These are phyloP conservation scores for Domatiomyces catenatus DNA, from an alignment of 2,329 filamentous ascomycete genomes.

Conservation along the genomic window DNA sequence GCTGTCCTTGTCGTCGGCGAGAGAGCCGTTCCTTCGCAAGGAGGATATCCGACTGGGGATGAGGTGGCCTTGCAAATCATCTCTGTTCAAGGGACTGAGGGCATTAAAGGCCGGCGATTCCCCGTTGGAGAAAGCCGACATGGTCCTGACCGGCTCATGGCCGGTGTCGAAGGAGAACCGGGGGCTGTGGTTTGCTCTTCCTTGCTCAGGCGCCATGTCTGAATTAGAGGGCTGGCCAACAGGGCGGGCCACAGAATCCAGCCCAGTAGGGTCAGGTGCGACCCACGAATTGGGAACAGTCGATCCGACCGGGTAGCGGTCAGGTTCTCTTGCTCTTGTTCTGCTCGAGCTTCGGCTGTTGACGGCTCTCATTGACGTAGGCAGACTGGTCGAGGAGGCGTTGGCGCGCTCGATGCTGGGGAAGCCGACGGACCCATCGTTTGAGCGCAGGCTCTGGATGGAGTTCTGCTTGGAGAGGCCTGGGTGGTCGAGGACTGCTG, in stretches of 20 bases:
- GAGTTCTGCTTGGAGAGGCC: constrained; percentile 8
- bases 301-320: background rate
- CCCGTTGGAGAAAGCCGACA: background rate
- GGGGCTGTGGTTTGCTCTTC: background rate
- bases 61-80: constrained; percentile 12
- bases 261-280: no score
- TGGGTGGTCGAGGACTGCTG: constrained; percentile 5
- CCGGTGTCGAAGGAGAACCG: background rate
- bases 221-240: background rate
- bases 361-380: constrained; percentile 10
- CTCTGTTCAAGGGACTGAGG: constrained; percentile 9
- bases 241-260: no score
- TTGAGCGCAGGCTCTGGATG: constrained; percentile 12
- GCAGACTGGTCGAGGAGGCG: constrained; percentile 10
- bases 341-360: constrained; percentile 1
- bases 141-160: background rate
- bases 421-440: constrained; percentile 10
- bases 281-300: no score
- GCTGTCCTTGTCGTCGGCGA: constrained; percentile 45
- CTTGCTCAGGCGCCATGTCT: background rate
- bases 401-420: constrained; percentile 12
- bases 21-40: constrained; percentile 40
- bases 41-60: constrained; percentile 43
- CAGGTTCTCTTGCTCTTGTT: background rate
- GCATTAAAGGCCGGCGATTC: constrained; percentile 6